Evolutionary conservation across 148 eudicot species (phyloP).

Genomic region (Rhododendron molle): DNA sequence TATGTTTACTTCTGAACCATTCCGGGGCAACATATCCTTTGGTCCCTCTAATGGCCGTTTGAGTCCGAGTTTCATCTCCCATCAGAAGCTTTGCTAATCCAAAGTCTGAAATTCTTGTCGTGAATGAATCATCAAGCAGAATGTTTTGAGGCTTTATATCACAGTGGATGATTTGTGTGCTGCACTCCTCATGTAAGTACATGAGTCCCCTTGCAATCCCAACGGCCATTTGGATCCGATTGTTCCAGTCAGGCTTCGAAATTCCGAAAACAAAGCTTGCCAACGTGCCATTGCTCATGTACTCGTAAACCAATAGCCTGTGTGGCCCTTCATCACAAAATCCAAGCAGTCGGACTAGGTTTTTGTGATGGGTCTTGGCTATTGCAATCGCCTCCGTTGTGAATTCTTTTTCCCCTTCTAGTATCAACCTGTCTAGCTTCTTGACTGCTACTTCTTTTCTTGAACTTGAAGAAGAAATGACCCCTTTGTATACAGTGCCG

Average conservation of each 20-base stretch:
- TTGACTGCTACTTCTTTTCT: constrained; percentile 17
- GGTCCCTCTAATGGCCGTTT: constrained; percentile 23
- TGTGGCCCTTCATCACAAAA: constrained; percentile 27
- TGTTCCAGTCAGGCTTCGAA: constrained; percentile 20
- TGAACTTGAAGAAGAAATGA: not conserved
- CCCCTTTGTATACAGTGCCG: constrained; percentile 26
- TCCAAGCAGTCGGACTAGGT: constrained; percentile 19
- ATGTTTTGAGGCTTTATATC: constrained; percentile 28
- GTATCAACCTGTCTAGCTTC: constrained; percentile 10
- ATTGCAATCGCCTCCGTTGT: constrained; percentile 16
- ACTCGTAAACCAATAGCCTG: constrained; percentile 26
- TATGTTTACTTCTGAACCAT: constrained; percentile 23
- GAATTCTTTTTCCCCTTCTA: constrained; percentile 24
- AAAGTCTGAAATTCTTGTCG: constrained; percentile 14
- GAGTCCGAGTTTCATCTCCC: constrained; percentile 18
- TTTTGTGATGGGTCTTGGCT: constrained; percentile 31
- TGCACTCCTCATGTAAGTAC: constrained; percentile 30
- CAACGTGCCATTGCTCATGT: constrained; percentile 30
- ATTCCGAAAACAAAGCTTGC: constrained; percentile 11
- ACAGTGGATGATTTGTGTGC: constrained; percentile 25
- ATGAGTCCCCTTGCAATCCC: constrained; percentile 27
- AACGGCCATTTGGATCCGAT: constrained; percentile 13
- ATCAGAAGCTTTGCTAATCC: constrained; percentile 23
- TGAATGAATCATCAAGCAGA: constrained; percentile 14
- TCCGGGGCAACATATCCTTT: constrained; percentile 29